Conservation (phyloP, 768 basidiomycete genomes). For the Dentipellis fragilis region DNA sequence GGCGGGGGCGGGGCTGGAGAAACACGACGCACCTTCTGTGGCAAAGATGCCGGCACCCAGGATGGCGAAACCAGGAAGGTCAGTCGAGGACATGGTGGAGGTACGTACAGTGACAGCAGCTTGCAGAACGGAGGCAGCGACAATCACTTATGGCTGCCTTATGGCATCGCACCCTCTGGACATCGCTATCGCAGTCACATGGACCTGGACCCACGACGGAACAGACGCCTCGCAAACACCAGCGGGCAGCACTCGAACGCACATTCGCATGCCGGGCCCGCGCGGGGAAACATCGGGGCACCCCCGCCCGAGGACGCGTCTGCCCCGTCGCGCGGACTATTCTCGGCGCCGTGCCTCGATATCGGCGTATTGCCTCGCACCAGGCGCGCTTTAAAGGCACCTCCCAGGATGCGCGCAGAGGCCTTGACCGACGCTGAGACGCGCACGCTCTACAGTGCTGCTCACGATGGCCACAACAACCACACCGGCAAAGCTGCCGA, state of each 20-base stretch:
- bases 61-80: constrained; percentile 47
- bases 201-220: not conserved
- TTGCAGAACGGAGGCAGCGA: too few relatives aligned
- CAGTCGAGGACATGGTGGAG: constrained; percentile 9
- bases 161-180: too few relatives aligned
- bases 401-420: constrained; percentile 23
- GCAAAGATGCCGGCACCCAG: constrained; percentile 78
- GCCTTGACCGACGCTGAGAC: too few relatives aligned
- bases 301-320: not conserved
- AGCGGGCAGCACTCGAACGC: too few relatives aligned
- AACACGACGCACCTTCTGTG: constrained; percentile 45
- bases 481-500: constrained; percentile 32
- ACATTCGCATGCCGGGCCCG: not conserved
- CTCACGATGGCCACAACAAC: not conserved
- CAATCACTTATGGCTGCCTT: too few relatives aligned
- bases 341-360: not conserved
- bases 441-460: too few relatives aligned
- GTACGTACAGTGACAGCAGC: too few relatives aligned
- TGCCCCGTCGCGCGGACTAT: not conserved
- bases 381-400: not conserved
- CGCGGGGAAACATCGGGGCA: not conserved
- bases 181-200: too few relatives aligned
- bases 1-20: not conserved
- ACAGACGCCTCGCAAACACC: not conserved
- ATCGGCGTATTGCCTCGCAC: not conserved